Base-by-base conservation (phyloP, 1,139 yeast species). In the Entelexis paramagnoliae region DNA sequence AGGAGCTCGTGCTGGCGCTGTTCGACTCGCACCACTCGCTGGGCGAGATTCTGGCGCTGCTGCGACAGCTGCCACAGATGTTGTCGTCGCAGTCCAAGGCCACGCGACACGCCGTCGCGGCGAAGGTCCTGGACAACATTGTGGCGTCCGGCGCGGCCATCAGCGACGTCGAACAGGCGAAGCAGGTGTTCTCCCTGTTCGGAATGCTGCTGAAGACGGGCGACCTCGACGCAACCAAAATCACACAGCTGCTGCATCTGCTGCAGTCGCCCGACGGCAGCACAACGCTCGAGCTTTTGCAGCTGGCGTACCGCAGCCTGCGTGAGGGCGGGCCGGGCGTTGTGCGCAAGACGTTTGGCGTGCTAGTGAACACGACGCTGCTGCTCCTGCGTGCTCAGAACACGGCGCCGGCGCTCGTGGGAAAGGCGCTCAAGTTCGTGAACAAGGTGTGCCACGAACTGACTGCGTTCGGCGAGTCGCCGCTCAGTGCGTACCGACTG, bases 361-460 rank as follows among this genome's bases (percentile, higher is more conserved):
- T 95, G 0, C 68, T 89, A 46, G 76, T 87, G 30, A 75, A 79
- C 44, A 72, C 73, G 51, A 75, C 82, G 19, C 69, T 86, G 58
- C 75, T 72, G 59, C 69, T 83, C 45, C 75, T 86, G 35, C 77
- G 62, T 29, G 38, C 20, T 14, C 54, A 42, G 20, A 57, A 56
- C 17, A 38, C 51, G 28, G 41, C 41, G 10, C 45, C 46, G 45
- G 60, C 32, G 51, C 56, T 49, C 42, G 66, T 62, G 11, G 59
- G 46, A 1, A 73, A 76, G 34, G 71, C 80, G 32, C 84, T 88
- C 72, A 85, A 84, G 61, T 83, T 81, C 59, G 68, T 83, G 20
- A 81, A 93, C n/a, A 73, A 82, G 34, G 72, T 83, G 11, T 77
- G 84, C 43, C 81, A 78, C 60, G 95, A 84, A 58, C 68, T 89